Evolutionary conservation across 441 rosid genomes (phyloP).

Genomic region (Adansonia grandidieri): DNA sequence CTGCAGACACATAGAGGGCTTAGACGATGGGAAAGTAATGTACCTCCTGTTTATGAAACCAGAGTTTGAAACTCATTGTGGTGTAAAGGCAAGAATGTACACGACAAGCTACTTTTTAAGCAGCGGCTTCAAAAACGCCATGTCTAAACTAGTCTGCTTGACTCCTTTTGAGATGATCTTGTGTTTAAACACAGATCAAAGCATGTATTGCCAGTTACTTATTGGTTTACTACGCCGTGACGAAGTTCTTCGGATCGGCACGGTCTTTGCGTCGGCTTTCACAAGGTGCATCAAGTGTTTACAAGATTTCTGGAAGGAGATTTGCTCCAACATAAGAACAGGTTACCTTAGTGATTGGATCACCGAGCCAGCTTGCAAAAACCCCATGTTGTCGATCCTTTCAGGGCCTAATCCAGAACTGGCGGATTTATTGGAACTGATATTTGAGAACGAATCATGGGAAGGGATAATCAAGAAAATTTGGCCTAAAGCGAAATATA

Average conservation of each 20-base stretch:
- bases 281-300: slow-evolving; percentile 62
- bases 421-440: slow-evolving; percentile 50
- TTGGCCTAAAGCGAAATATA: slow-evolving; percentile 66
- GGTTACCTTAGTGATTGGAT: slow-evolving; percentile 65
- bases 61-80: slow-evolving; percentile 61
- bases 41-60: slow-evolving; percentile 64
- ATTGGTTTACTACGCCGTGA: slow-evolving; percentile 63
- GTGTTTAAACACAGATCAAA: slow-evolving; percentile 66
- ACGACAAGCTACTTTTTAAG: slow-evolving; percentile 74
- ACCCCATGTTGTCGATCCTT: slow-evolving; percentile 46
- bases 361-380: slow-evolving; percentile 51
- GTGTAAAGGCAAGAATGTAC: slow-evolving; percentile 67
- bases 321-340: slow-evolving; percentile 62
- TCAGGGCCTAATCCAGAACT: slow-evolving; percentile 45
- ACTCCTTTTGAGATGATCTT: slow-evolving; percentile 70
- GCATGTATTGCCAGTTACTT: slow-evolving; percentile 70
- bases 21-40: slow-evolving; percentile 77
- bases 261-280: slow-evolving; percentile 72
- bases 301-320: slow-evolving; percentile 60
- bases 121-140: slow-evolving; percentile 57
- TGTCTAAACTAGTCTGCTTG: slow-evolving; percentile 49
- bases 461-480: slow-evolving; percentile 67
- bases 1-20: slow-evolving; percentile 61
- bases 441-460: slow-evolving; percentile 59
- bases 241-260: slow-evolving; percentile 66